These are phyloP conservation scores for Monosporascus cannonballus DNA, from an alignment of 2,329 filamentous ascomycete species.

Conservation along the genomic window DNA sequence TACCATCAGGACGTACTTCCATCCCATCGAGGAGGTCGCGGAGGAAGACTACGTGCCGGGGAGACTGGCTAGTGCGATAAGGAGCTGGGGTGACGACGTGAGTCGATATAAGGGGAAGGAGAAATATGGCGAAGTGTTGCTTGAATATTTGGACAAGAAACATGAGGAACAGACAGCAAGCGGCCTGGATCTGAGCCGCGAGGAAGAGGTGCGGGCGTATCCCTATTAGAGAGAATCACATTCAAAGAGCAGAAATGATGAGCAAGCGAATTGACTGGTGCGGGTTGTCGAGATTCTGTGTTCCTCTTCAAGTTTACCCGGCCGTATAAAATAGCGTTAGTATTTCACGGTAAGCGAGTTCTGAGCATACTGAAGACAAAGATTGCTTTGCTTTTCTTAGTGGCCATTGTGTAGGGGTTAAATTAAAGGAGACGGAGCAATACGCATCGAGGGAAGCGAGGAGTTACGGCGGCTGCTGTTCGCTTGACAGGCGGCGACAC, in stretches of 20 bases:
- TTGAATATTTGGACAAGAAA: slow-evolving; percentile 70
- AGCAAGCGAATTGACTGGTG: not conserved
- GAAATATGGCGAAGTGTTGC: slow-evolving; percentile 63
- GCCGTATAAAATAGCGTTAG: too few species aligned
- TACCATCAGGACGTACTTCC: slow-evolving; percentile 76
- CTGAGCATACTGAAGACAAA: too few species aligned
- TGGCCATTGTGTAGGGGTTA: too few species aligned
- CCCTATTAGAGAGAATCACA: slow-evolving; percentile 14
- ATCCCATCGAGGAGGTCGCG: slow-evolving; percentile 61
- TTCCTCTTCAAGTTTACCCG: too few species aligned
- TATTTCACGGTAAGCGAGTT: too few species aligned
- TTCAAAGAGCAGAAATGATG: not conserved
- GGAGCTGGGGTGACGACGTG: slow-evolving; percentile 78
- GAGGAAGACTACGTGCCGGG: slow-evolving; percentile 73
- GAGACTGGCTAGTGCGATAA: slow-evolving; percentile 66
- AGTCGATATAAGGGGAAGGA: slow-evolving; percentile 72
- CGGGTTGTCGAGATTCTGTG: too few species aligned
- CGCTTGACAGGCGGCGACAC: too few species aligned
- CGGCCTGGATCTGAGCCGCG: slow-evolving; percentile 50
- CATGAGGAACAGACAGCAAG: slow-evolving; percentile 66
- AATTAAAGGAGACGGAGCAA: too few species aligned
- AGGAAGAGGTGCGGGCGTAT: slow-evolving; percentile 23
- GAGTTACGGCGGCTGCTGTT: too few species aligned
- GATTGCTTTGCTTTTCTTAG: too few species aligned
- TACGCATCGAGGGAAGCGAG: too few species aligned